These are phyloP conservation scores for Diaporthe sp. DNA, from an alignment of 2,329 filamentous ascomycete species.

Conservation along the genomic window DNA sequence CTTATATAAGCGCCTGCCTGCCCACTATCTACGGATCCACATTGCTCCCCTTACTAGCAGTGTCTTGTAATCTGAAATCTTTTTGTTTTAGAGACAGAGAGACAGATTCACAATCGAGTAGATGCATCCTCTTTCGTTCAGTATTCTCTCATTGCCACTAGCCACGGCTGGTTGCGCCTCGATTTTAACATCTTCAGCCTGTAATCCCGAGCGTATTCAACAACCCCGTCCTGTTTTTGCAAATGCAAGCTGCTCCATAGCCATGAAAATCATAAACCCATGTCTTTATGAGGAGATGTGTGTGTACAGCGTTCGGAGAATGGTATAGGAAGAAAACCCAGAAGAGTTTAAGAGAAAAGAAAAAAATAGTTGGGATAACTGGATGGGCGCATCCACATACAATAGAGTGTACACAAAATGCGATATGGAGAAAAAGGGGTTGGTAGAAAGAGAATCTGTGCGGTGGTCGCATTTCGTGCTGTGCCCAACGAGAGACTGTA, in stretches of 20 bases:
- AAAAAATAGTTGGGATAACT: background rate
- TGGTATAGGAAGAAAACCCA: constrained; percentile 1
- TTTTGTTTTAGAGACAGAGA: background rate
- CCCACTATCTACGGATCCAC: no score
- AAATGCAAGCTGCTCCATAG: constrained; percentile 30
- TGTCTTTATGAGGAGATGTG: constrained; percentile 12
- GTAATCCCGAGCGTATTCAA: constrained; percentile 1
- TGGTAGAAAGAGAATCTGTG: constrained; percentile 28
- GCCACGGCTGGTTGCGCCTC: constrained; percentile 8
- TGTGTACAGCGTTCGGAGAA: constrained; percentile 27
- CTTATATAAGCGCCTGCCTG: no score
- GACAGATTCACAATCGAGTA: background rate
- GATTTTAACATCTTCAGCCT: background rate
- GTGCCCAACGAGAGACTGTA: constrained; percentile 30
- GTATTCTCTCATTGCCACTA: constrained; percentile 25
- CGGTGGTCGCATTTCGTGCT: constrained; percentile 27
- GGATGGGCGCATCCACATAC: constrained; percentile 32
- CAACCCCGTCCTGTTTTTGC: constrained; percentile 11
- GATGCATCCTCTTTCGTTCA: background rate
- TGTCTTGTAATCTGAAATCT: no score
- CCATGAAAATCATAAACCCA: constrained; percentile 39
- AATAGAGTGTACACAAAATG: constrained; percentile 37
- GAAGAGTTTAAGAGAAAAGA: background rate
- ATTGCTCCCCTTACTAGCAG: no score
- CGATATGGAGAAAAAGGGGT: constrained; percentile 26